Evolutionary conservation across 2,329 filamentous ascomycete species (phyloP).

Genomic region (Colletotrichum chlorophyti): DNA sequence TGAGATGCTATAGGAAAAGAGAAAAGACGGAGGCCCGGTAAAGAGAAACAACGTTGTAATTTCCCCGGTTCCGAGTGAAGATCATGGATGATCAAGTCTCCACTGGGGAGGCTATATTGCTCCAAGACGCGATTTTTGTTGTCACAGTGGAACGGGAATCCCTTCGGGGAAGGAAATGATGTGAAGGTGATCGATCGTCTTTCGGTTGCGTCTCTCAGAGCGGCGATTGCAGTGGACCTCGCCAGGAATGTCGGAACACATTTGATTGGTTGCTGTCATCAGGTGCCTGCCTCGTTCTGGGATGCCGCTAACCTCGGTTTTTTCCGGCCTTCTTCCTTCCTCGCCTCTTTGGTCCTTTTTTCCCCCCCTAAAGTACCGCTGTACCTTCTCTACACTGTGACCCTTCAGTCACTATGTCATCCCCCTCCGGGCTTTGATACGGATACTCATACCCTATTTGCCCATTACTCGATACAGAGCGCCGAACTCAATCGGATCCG

Average conservation of each 20-base stretch:
- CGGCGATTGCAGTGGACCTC: not conserved
- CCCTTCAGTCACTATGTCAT: too few relatives aligned
- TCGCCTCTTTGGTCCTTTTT: not conserved
- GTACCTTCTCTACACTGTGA: too few relatives aligned
- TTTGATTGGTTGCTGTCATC: slow-evolving; percentile 20
- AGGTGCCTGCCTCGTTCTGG: not conserved
- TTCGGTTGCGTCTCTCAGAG: not conserved
- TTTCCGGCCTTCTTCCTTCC: not conserved
- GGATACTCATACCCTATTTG: too few relatives aligned
- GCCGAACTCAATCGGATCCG: too few relatives aligned
- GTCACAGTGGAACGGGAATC: too few relatives aligned
- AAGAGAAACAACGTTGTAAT: not conserved
- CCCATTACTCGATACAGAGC: too few relatives aligned
- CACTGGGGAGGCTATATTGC: too few relatives aligned
- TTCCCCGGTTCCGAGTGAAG: not conserved
- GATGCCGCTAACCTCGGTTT: not conserved
- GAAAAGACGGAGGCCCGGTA: not conserved
- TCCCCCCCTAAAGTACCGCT: too few relatives aligned
- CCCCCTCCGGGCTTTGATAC: too few relatives aligned
- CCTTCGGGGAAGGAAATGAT: not conserved
- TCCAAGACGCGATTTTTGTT: too few relatives aligned
- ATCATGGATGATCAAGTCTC: not conserved
- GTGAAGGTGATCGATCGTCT: too few relatives aligned
- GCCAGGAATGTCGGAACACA: not conserved
- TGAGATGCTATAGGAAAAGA: too few relatives aligned